Percentiles rank a stretch among this genome's conserved stretches.
Evolutionary conservation across 495 filamentous ascomycete genomes (phyloP).

Genomic region (Ascobolus immersus): DNA sequence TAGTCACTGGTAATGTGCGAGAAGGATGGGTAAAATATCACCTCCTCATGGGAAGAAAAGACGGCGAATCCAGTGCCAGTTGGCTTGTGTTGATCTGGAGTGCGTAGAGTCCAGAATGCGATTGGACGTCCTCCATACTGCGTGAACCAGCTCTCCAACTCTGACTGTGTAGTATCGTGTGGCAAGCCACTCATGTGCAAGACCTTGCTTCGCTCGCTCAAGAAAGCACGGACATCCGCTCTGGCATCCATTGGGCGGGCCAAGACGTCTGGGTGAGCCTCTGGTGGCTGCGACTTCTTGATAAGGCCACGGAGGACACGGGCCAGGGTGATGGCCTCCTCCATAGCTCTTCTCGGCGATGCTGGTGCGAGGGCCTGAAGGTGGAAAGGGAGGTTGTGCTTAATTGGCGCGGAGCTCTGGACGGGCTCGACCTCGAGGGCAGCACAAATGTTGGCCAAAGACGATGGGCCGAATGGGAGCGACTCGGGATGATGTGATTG

Average conservation of each 20-base stretch:
- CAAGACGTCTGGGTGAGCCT: slow-evolving; percentile 76
- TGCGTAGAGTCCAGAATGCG: slow-evolving; percentile 94
- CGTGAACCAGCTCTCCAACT: slow-evolving; percentile 97
- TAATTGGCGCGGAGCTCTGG: slow-evolving; percentile 87
- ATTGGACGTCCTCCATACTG: slow-evolving; percentile 97
- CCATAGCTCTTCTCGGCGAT: slow-evolving; percentile 90
- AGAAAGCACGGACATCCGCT: slow-evolving; percentile 87
- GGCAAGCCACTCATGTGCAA: slow-evolving; percentile 90
- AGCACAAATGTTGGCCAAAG: slow-evolving; percentile 87
- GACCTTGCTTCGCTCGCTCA: slow-evolving; percentile 87
- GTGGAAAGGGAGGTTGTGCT: slow-evolving; percentile 95
- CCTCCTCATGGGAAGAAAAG: slow-evolving; percentile 97
- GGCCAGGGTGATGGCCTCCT: slow-evolving; percentile 83
- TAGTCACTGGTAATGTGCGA: slow-evolving; percentile 9
- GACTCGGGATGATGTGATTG: slow-evolving; percentile 95
- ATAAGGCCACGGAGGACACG: slow-evolving; percentile 77
- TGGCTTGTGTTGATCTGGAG: slow-evolving; percentile 94
- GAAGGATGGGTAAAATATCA: slow-evolving; percentile 15
- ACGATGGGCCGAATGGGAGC: slow-evolving; percentile 81
- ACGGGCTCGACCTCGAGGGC: slow-evolving; percentile 93
- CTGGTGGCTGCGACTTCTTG: slow-evolving; percentile 77
- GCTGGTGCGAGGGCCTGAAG: slow-evolving; percentile 86
- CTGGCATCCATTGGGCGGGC: slow-evolving; percentile 89
- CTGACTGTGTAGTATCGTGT: slow-evolving; percentile 93
- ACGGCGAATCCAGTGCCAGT: slow-evolving; percentile 93